Evolutionary conservation across 352 stramenopile species (phyloP).

Genomic region (Globisporangium polare): DNA sequence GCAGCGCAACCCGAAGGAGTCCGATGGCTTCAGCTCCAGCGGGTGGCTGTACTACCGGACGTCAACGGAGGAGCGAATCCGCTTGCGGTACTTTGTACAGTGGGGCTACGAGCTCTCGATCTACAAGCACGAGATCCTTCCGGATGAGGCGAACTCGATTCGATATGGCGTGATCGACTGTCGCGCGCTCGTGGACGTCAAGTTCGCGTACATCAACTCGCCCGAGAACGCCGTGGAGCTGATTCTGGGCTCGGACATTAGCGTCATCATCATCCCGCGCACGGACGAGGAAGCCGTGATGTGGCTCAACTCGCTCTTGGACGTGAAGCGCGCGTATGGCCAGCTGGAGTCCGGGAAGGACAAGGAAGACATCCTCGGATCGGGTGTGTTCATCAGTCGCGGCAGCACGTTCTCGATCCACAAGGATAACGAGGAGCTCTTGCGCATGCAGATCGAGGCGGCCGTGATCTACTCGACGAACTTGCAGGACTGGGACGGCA

Average conservation of each 20-base stretch:
- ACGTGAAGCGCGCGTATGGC: slow-evolving; percentile 81
- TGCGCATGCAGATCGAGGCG: slow-evolving; percentile 79
- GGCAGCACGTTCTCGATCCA: slow-evolving; percentile 83
- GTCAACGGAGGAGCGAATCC: slow-evolving; percentile 76
- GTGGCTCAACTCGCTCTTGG: slow-evolving; percentile 74
- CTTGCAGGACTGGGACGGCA: slow-evolving; percentile 81
- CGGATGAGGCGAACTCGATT: slow-evolving; percentile 74
- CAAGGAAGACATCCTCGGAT: slow-evolving; percentile 69
- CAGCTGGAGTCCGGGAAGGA: slow-evolving; percentile 72
- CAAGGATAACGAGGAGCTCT: slow-evolving; percentile 80
- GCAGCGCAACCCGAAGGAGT: slow-evolving; percentile 5
- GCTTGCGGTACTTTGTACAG: slow-evolving; percentile 84
- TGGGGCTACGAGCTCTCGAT: slow-evolving; percentile 87
- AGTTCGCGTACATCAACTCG: slow-evolving; percentile 81
- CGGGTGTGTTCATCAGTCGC: slow-evolving; percentile 78
- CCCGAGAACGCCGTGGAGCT: slow-evolving; percentile 84
- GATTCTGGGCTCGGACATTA: slow-evolving; percentile 69
- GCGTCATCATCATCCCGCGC: slow-evolving; percentile 77
- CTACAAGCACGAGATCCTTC: slow-evolving; percentile 86
- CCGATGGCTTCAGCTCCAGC: slow-evolving; percentile 55
- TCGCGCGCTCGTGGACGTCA: slow-evolving; percentile 73
- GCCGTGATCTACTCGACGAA: slow-evolving; percentile 82
- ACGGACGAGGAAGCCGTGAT: slow-evolving; percentile 84
- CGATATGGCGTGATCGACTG: slow-evolving; percentile 87
- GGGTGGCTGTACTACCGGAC: slow-evolving; percentile 87